Percentiles rank a stretch among this genome's conserved stretches.
Conservation (phyloP, 2,329 filamentous ascomycete genomes). For the Amylocarpus encephaloides region DNA sequence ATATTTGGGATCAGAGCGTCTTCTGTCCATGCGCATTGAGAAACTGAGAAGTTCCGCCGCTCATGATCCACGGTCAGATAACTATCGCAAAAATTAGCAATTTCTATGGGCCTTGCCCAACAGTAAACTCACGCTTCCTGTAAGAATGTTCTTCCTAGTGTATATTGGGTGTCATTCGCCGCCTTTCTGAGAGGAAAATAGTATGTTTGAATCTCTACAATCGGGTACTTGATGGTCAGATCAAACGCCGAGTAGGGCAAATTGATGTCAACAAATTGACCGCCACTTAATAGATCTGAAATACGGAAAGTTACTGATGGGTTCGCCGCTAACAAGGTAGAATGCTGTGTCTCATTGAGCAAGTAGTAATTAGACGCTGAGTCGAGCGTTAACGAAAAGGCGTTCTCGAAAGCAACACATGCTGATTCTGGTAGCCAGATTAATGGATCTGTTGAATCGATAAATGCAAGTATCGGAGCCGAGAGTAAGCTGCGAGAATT, state of each 20-base stretch:
- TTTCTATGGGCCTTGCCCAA: too few relatives aligned
- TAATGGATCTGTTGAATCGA: background rate
- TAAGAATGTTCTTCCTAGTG: slow-evolving; percentile 34
- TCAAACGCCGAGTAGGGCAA: background rate
- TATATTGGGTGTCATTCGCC: slow-evolving; percentile 31
- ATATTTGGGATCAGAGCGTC: too few relatives aligned
- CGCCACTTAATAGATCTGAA: background rate
- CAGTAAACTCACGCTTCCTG: slow-evolving; percentile 27
- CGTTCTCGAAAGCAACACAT: background rate
- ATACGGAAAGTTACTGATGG: background rate
- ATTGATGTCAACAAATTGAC: background rate
- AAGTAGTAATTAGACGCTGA: background rate
- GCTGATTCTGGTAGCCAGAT: background rate
- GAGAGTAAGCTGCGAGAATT: background rate
- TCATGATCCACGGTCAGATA: too few relatives aligned
- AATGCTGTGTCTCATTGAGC: background rate
- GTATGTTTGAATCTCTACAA: slow-evolving; percentile 17
- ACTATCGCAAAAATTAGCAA: too few relatives aligned
- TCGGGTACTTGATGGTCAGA: slow-evolving; percentile 31
- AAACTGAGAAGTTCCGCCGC: too few relatives aligned
- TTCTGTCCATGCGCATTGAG: too few relatives aligned
- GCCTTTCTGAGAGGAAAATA: slow-evolving; percentile 36
- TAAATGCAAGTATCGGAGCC: background rate
- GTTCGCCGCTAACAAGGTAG: background rate
- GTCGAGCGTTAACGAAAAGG: background rate